Conservation (phyloP, 1,284 basidiomycete genomes). For the Cerrena zonata region DNA sequence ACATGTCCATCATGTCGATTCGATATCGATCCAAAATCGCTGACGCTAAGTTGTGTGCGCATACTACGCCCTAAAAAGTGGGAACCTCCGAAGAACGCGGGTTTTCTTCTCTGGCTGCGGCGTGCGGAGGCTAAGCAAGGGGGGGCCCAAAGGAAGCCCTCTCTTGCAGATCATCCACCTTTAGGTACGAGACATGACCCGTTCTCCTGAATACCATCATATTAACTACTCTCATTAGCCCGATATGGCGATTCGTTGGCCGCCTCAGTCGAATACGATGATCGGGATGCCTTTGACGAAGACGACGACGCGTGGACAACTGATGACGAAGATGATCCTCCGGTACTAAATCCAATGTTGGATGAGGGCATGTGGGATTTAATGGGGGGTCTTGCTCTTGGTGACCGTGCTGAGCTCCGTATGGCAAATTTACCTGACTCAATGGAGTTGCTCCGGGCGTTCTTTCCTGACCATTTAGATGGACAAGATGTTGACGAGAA, state of each 20-base stretch:
- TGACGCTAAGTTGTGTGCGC: constrained; percentile 15
- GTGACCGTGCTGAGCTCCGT: no score
- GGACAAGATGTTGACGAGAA: not conserved
- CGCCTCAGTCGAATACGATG: no score
- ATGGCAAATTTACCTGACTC: no score
- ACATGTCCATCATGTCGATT: constrained; percentile 30
- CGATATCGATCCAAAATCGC: constrained; percentile 27
- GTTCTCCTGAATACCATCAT: no score
- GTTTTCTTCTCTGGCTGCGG: not conserved
- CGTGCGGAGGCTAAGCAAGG: not conserved
- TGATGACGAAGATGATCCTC: not conserved
- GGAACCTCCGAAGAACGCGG: constrained; percentile 1
- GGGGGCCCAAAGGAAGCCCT: not conserved
- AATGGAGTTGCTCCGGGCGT: not conserved
- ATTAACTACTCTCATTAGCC: no score
- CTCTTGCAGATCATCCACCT: no score
- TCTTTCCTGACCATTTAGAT: not conserved
- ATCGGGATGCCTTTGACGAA: no score
- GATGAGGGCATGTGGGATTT: no score
- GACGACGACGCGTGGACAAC: not conserved
- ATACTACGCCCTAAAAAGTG: not conserved
- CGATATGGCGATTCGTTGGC: no score
- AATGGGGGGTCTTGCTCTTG: no score
- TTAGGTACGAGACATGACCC: no score
- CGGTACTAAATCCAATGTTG: not conserved